These are phyloP conservation scores for Neotropicomus parvogracilis DNA, from an alignment of 1,284 basidiomycete genomes.

Conservation along the genomic window DNA sequence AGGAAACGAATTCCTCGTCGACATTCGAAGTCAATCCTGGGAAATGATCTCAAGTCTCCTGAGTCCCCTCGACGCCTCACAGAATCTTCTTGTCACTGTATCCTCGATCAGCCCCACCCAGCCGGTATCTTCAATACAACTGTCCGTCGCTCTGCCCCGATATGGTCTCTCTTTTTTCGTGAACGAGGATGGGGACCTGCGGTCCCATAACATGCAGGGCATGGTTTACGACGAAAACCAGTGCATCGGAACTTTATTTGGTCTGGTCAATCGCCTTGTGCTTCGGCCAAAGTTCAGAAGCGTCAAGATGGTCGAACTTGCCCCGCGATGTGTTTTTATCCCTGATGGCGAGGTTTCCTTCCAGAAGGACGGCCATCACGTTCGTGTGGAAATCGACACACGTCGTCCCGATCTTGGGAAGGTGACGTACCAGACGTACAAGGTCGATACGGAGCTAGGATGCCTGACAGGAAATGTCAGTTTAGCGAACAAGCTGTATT, in stretches of 20 bases:
- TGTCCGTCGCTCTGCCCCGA: constrained; percentile 40
- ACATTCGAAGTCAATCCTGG: constrained; percentile 35
- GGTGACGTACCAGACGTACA: constrained; percentile 1
- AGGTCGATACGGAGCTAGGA: no score
- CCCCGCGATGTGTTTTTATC: no score
- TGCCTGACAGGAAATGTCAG: no score
- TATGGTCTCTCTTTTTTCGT: constrained; percentile 38
- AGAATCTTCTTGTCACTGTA: constrained; percentile 29
- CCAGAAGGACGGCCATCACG: no score
- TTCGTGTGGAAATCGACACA: constrained; percentile 14
- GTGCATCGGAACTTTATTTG: no score
- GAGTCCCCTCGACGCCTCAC: constrained; percentile 30
- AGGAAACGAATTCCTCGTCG: constrained; percentile 24
- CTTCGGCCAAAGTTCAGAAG: constrained; percentile 29
- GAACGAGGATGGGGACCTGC: constrained; percentile 11
- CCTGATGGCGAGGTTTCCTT: no score
- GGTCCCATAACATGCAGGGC: no score
- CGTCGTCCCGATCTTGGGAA: background rate
- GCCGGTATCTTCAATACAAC: constrained; percentile 3
- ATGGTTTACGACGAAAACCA: no score
- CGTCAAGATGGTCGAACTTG: background rate
- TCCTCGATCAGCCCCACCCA: constrained; percentile 2
- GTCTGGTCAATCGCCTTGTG: constrained; percentile 38
- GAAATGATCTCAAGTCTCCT: constrained; percentile 32
- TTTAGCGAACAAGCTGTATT: no score